Base-by-base conservation (phyloP, 306 rosid species). In the Quercus rubra region DNA sequence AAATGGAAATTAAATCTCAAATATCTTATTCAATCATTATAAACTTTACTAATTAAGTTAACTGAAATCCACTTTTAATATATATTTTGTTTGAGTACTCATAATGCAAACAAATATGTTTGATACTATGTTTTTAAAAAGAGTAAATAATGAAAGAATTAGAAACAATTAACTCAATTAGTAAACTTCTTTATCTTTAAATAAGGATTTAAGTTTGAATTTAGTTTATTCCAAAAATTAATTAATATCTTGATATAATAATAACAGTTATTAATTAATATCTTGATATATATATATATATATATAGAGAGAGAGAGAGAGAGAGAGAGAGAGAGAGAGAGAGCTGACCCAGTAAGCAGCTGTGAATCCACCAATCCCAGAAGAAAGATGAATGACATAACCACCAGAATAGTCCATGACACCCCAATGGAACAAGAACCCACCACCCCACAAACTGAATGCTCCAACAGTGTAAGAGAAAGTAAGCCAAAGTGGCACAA, bases 321-420 rank as follows among this genome's bases (percentile, higher is more conserved):
- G 8, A 38, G 3, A 70, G 54, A 49, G 15, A 49, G 15, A 49
- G 54, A 10, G 15, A 10, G 14, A 10, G 15, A 12, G 15, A 49
- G 15, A 49, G 8, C 74, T 52, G 43, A 87, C 93, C 93, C 91
- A 90, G 58, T 86, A 87, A 71, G 93, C 91, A 25, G 93, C 76
- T 1, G 86, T 82, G 75, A 90, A 86, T 30, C 93, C 93, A 41
- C 88, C 90, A 49, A 84, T 69, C 3, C 93, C 93, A 2, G 91
- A 87, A 46, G 93, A 90, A 54, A 90, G 86, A 68, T 90, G 93
- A 63, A 90, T 90, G 33, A 90, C 93, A 77, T 90, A 90, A 3
- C 93, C 93, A 19, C 93, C 93, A 21, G 91, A 86, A 69, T 87
- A 90, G 31, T 90, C 93, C 85, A 90, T 90, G 11, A 90, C 91